Base-by-base conservation (phyloP, 371 early-diverging fungal species). In the Mortierella sp. region DNA sequence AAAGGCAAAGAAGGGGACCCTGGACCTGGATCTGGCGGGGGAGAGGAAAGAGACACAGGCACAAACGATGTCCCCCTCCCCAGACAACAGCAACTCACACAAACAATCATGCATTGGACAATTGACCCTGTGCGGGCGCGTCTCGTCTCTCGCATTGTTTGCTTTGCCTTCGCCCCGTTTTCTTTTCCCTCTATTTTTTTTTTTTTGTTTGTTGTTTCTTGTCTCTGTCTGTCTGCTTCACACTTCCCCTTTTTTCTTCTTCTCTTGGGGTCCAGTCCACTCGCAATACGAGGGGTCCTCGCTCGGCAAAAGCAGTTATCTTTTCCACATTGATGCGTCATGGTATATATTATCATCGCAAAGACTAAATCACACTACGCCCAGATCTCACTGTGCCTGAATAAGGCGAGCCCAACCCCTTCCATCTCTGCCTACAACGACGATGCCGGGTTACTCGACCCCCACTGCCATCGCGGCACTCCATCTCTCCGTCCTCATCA, bases 401-500 rank as follows among this genome's bases (percentile, higher is more conserved):
- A 28, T 31, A 54, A 54, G 19, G 24, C 16, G 24, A 3, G 0
- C 40, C 24, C 10, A 31, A 2, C 31, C 14, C 61, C 59, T 26
- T 26, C 59, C 59, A 59, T 21, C 53, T 53, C 54, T 24, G n/a
- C 21, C 54, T n/a, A 31, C 13, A 61, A 24, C 10, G 37, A 24
- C 10, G 67, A 67, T 67, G 43, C 67, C 43, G 40, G 67, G 67
- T 24, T 37, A 10, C 40, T 67, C 40, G 5, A 67, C 67, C n/a
- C 40, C 67, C 21, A 10, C 67, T 4, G 24, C 40, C 72, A 53
- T 82, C 57, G 78, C 57, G 50, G 71, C 72, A n/a, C 50, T 83
- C 28, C 83, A 83, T 83, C 78, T 83, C 44, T 53, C 72, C 48
- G 69, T 67, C 6, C 40, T 83, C 40, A n/a, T 71, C 43, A 34